These are phyloP conservation scores for Talaromyces wortmannii DNA, from an alignment of 495 filamentous ascomycete genomes.

Conservation along the genomic window DNA sequence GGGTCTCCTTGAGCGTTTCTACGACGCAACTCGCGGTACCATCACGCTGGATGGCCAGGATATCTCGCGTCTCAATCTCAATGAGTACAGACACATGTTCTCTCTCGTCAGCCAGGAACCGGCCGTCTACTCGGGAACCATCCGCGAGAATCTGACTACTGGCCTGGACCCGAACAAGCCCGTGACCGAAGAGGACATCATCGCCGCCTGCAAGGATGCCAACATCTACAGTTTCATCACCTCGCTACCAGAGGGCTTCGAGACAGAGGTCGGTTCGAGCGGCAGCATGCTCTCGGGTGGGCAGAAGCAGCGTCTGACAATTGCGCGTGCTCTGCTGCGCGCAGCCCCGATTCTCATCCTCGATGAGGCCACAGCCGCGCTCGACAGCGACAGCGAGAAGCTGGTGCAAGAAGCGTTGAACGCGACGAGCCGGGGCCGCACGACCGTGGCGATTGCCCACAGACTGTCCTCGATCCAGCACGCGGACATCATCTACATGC, in stretches of 20 bases:
- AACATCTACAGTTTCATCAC: constrained; percentile 92
- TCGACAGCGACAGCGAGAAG: constrained; percentile 45
- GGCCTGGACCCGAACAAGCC: constrained; percentile 54
- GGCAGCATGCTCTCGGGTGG: constrained; percentile 26
- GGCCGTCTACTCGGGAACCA: constrained; percentile 76
- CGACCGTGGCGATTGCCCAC: constrained; percentile 33
- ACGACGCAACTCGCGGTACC: constrained; percentile 67
- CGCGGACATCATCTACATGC: constrained; percentile 29
- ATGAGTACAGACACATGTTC: constrained; percentile 66
- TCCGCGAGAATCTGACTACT: constrained; percentile 60
- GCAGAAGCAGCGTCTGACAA: constrained; percentile 42
- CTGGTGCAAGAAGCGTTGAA: constrained; percentile 27
- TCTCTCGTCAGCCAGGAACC: constrained; percentile 84
- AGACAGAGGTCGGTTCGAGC: constrained; percentile 9
- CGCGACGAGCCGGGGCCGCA: constrained; percentile 17
- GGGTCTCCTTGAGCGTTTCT: constrained; percentile 75
- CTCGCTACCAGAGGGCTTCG: constrained; percentile 42
- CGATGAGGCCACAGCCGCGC: constrained; percentile 52
- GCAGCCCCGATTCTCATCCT: constrained; percentile 39
- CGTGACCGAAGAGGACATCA: constrained; percentile 63
- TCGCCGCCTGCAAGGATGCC: constrained; percentile 74
- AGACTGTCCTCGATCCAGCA: constrained; percentile 24
- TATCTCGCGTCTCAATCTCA: constrained; percentile 67
- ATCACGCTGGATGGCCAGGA: constrained; percentile 69
- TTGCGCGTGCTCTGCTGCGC: constrained; percentile 41